Evolutionary conservation across 2,329 filamentous ascomycete species (phyloP).

Genomic region (Clathrospora elynae): DNA sequence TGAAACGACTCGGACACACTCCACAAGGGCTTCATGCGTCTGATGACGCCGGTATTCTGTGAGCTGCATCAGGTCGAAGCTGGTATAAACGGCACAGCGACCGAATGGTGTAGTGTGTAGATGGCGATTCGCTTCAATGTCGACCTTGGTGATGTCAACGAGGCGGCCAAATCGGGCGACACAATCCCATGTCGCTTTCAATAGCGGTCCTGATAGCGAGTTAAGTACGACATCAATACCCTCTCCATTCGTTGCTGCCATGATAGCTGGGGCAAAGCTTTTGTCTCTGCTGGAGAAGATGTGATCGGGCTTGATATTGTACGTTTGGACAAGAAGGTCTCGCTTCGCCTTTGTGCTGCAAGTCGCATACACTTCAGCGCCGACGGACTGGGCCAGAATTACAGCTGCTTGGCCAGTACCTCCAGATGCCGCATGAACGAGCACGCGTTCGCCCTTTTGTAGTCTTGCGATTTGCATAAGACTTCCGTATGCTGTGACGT

Average conservation of each 20-base stretch:
- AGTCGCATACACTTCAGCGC: neutral
- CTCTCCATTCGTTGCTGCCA: neutral
- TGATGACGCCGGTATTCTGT: neutral
- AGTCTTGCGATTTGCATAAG: neutral
- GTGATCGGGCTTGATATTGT: neutral
- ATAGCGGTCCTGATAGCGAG: neutral
- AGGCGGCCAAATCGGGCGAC: neutral
- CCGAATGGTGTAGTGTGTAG: neutral
- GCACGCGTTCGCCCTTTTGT: neutral
- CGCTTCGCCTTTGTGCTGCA: neutral
- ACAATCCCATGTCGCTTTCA: neutral
- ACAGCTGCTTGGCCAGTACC: neutral
- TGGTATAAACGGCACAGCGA: neutral
- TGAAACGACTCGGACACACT: neutral
- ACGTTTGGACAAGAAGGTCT: neutral
- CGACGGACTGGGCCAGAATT: neutral
- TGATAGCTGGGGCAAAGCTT: neutral
- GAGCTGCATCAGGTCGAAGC: neutral
- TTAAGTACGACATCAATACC: neutral
- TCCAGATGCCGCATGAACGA: neutral
- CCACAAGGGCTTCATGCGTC: neutral
- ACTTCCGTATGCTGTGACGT: neutral
- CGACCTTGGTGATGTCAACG: neutral
- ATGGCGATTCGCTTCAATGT: neutral
- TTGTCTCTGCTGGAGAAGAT: neutral